phyloP scores from a whole-genome alignment of 768 basidiomycete species.

The Bullera alba region DNA sequence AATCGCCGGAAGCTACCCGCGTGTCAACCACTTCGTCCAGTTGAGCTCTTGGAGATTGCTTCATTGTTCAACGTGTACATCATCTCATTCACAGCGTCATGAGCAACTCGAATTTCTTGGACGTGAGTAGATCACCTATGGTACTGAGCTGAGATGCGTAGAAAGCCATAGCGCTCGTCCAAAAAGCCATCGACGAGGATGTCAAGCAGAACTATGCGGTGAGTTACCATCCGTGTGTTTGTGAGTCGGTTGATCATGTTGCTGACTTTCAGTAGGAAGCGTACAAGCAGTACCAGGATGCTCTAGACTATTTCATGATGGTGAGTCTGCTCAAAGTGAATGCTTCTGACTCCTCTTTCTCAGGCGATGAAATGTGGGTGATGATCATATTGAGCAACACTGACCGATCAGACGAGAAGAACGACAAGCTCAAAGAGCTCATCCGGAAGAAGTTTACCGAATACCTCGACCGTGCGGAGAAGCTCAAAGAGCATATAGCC shows the following conservation, averaged over 20 bases:
- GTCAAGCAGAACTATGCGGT: conserved; percentile 77
- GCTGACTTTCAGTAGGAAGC: conserved; percentile 54
- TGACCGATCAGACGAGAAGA: conserved; percentile 70
- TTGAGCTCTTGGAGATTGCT: too few relatives aligned
- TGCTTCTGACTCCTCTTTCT: neutral
- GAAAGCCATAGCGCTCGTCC: conserved; percentile 84
- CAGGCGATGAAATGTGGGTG: conserved; percentile 43
- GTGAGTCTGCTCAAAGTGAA: conserved; percentile 47
- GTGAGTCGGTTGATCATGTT: neutral
- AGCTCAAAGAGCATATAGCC: conserved; percentile 73
- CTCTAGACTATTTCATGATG: conserved; percentile 97
- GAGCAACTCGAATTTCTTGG: conserved; percentile 46
- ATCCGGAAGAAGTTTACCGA: conserved; percentile 84
- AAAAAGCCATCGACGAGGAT: conserved; percentile 88
- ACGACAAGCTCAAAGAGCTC: conserved; percentile 78
- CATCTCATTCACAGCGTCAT: conserved; percentile 5
- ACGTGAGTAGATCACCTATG: conserved; percentile 30
- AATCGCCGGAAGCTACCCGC: neutral
- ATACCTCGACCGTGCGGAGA: conserved; percentile 86
- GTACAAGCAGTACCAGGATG: conserved; percentile 89
- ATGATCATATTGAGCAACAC: neutral
- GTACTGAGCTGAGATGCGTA: conserved; percentile 37
- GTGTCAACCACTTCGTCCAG: neutral
- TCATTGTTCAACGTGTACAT: neutral
- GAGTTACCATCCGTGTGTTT: conserved; percentile 8